phyloP scores from a whole-genome alignment of 2,329 filamentous ascomycete genomes.

The Trichoderma citrinoviride region DNA sequence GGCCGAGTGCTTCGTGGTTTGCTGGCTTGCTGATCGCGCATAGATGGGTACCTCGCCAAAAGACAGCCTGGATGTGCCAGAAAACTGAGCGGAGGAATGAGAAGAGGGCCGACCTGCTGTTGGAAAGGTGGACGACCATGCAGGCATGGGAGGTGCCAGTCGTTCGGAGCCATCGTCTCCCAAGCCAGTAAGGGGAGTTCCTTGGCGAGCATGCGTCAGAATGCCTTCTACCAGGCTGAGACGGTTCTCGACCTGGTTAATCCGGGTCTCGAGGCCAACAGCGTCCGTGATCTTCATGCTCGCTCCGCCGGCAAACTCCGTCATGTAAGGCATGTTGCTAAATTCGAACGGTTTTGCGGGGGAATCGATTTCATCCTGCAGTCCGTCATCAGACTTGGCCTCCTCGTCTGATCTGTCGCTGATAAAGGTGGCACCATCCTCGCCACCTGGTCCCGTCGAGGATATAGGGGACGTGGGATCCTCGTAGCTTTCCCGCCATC shows the following conservation, averaged over 20 bases:
- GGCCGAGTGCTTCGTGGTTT: not conserved
- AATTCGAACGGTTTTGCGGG: constrained; percentile 52
- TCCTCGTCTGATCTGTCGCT: constrained; percentile 36
- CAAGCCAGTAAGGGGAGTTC: constrained; percentile 42
- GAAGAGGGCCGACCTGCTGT: constrained; percentile 22
- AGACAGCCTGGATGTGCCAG: constrained; percentile 43
- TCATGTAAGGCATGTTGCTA: constrained; percentile 45
- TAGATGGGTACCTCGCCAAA: constrained; percentile 48
- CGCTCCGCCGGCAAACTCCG: constrained; percentile 49
- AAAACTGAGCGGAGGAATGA: constrained; percentile 39
- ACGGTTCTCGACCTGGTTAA: constrained; percentile 50
- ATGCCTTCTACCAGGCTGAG: constrained; percentile 54
- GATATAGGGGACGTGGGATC: constrained; percentile 48
- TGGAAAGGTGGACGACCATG: constrained; percentile 6
- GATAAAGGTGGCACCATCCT: constrained; percentile 32
- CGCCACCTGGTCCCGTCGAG: constrained; percentile 43
- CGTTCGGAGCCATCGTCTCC: constrained; percentile 31
- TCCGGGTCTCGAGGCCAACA: constrained; percentile 52
- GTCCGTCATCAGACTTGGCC: constrained; percentile 30
- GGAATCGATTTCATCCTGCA: constrained; percentile 35
- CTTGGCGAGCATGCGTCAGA: constrained; percentile 49
- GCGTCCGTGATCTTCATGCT: constrained; percentile 59
- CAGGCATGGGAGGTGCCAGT: constrained; percentile 28
- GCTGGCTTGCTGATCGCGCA: constrained; percentile 32
- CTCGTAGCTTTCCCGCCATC: constrained; percentile 61